Percentiles rank a stretch among this genome's conserved stretches.
phyloP scores from a whole-genome alignment of 208 protist genomes.

The Vickermania spadyakhi region DNA sequence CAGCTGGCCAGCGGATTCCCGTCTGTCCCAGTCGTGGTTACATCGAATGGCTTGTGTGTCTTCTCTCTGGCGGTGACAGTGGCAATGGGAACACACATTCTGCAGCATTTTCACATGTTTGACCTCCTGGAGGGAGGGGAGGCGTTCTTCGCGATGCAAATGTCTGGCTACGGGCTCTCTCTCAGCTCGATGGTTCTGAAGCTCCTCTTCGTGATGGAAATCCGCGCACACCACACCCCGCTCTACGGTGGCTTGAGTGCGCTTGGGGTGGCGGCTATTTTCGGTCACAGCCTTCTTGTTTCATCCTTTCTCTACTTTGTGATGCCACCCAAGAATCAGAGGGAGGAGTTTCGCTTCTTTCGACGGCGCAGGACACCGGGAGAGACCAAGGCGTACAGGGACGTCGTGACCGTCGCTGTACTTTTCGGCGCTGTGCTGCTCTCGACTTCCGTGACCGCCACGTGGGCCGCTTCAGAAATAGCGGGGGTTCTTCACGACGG shows the following conservation, averaged over 20 bases:
- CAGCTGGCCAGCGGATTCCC: slow-evolving; percentile 14
- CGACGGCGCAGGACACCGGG: not conserved
- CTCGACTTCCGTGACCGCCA: slow-evolving; percentile 17
- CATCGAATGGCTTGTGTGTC: slow-evolving; percentile 2
- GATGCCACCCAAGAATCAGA: slow-evolving; percentile 3
- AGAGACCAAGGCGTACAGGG: not conserved
- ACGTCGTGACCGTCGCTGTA: slow-evolving; percentile 1
- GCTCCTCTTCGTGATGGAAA: slow-evolving; percentile 16
- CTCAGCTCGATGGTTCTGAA: slow-evolving; percentile 20
- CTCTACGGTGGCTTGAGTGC: slow-evolving; percentile 51
- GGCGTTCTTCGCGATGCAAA: slow-evolving; percentile 60
- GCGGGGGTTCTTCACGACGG: not conserved
- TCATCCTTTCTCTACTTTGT: slow-evolving; percentile 57
- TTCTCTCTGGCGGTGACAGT: slow-evolving; percentile 20
- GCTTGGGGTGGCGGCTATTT: slow-evolving; percentile 28
- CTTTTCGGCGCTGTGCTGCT: slow-evolving; percentile 22
- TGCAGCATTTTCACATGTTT: slow-evolving; percentile 46
- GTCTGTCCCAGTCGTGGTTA: slow-evolving; percentile 1
- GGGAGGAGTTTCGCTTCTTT: slow-evolving; percentile 11
- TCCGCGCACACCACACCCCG: not conserved
- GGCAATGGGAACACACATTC: slow-evolving; percentile 23
- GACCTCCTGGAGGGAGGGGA: slow-evolving; percentile 60
- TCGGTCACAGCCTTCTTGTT: slow-evolving; percentile 37
- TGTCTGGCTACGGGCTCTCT: slow-evolving; percentile 29
- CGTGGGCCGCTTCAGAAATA: not conserved